These are phyloP conservation scores for Echeveria elegans DNA, from an alignment of 164 flowering plant species.

Conservation along the genomic window DNA sequence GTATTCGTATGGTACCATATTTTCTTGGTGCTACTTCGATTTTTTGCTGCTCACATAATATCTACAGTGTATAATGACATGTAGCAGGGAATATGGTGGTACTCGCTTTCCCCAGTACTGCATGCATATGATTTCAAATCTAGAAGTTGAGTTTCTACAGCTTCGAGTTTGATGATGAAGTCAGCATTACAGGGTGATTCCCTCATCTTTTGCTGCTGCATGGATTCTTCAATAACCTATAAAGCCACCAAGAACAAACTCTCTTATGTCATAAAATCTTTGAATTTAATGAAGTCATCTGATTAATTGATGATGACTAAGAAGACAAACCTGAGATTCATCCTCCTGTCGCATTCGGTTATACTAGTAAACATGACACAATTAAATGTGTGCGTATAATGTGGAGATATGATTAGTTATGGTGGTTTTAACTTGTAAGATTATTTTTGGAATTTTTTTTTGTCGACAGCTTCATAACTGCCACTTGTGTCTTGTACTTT, in stretches of 20 bases:
- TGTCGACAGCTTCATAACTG: too few relatives aligned
- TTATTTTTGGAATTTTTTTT: too few relatives aligned
- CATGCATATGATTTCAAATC: slow-evolving; percentile 79
- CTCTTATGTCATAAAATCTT: too few relatives aligned
- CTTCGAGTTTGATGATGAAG: slow-evolving; percentile 48
- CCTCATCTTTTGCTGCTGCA: slow-evolving; percentile 65
- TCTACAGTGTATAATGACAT: slow-evolving; percentile 36
- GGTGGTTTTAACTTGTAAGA: too few relatives aligned
- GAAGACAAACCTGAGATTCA: slow-evolving; percentile 47
- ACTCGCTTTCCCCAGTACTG: too few relatives aligned
- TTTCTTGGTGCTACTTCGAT: slow-evolving; percentile 68
- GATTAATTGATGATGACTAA: neutral
- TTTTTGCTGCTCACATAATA: slow-evolving; percentile 64
- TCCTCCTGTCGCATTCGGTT: too few relatives aligned
- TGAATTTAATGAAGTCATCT: neutral
- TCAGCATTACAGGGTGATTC: slow-evolving; percentile 57
- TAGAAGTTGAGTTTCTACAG: slow-evolving; percentile 71
- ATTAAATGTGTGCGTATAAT: too few relatives aligned
- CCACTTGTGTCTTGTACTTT: too few relatives aligned
- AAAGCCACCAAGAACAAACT: slow-evolving; percentile 20
- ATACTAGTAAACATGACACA: too few relatives aligned
- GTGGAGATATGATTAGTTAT: too few relatives aligned
- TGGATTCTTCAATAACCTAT: slow-evolving; percentile 88
- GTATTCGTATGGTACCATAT: slow-evolving; percentile 53
- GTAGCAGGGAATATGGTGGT: too few relatives aligned